Base-by-base conservation (phyloP, 2,329 filamentous ascomycete species). In the Diplodia mutila region DNA sequence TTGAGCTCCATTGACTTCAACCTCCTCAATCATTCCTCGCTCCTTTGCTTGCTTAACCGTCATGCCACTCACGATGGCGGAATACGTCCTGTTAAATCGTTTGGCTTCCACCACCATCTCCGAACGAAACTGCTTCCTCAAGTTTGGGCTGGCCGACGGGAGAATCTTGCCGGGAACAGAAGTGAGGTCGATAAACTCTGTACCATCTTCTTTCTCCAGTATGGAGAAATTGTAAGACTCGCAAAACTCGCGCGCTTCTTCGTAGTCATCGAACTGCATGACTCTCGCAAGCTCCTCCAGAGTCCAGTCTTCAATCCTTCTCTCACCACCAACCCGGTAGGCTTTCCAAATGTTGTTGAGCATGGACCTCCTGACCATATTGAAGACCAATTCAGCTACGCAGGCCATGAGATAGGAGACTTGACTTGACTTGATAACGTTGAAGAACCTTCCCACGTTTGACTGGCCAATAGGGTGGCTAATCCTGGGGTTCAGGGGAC, bases 341-440 rank as follows among this genome's bases (percentile, higher is more conserved):
- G 80, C 83, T 69, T 81, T 83, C 82, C 82, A 86, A 49, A 88
- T 83, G 2, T 82, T 80, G 48, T 85, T 83, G 54, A 90, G 80
- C 6, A 85, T 83, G 27, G 82, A 84, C 61, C 85, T 82, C 12
- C 88, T 85, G 52, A 90, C 78, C 29, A 85, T 78, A 65, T 85
- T 85, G 76, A 90, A 90, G 69, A 86, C 85, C 12, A 88, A 84
- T 71, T 90, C 88, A 1, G 87, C 85, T 27, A 88, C 86, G 75
- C 88, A 90, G 8, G 85, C 87, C 84, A 88, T 86, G 8, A 89
- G 77, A 72, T 89, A 90, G 0, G 87, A 86, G 1, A 87, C 82
- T 37, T 81, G 79, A 3, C 80, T 80, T 0, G 87, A 89, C 65
- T 81, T 80, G 51, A 90, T 75, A 21, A 87, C 72, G 11, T 79